Base-by-base conservation (phyloP, 2,329 filamentous ascomycete genomes). In the Ophiostoma australiae region DNA sequence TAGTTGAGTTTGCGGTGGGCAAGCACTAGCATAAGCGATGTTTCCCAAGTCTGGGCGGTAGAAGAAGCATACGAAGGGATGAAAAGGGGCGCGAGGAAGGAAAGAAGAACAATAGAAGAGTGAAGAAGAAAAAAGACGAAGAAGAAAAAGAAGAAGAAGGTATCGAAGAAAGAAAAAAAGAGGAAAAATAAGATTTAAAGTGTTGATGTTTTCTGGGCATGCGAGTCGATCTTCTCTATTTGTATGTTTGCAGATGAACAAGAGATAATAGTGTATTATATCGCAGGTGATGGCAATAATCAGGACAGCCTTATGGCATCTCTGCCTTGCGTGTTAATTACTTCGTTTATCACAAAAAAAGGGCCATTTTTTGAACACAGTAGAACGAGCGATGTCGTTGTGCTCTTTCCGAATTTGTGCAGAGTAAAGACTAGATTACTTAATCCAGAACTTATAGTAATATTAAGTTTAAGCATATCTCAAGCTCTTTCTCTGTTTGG, bases 81-180 rank as follows among this genome's bases (percentile, higher is more conserved):
- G 27, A 63, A 37, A 27, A 27, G 31, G n/a, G n/a, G 41, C 35
- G 41, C 31, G 23, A n/a, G 39, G n/a, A 69, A 71, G n/a, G 27
- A 63, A 68, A 15, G 5, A 41, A 48, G 44, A 63, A 44, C 4
- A 48, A 20, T 11, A 55, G 11, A 69, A n/a, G 44, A 58, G 27
- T 41, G 63, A n/a, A 65, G 70, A 58, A 20, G n/a, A 66, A 39
- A 27, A 66, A 69, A 58, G 4, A 33, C 33, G 41, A 69, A 72
- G 58, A 58, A 69, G 65, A 20, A 17, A n/a, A 35, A n/a, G 6
- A 33, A n/a, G 48, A 61, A 69, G 67, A 41, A 35, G 65, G 41
- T 17, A 15, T 10, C 52, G 41, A 17, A 5, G 44, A 39, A 31
- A 52, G 37, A 35, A 61, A 66, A 35, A 70, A 52, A 68, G 39